phyloP scores from a whole-genome alignment of 768 basidiomycete species.

The Auriculariales sp. region DNA sequence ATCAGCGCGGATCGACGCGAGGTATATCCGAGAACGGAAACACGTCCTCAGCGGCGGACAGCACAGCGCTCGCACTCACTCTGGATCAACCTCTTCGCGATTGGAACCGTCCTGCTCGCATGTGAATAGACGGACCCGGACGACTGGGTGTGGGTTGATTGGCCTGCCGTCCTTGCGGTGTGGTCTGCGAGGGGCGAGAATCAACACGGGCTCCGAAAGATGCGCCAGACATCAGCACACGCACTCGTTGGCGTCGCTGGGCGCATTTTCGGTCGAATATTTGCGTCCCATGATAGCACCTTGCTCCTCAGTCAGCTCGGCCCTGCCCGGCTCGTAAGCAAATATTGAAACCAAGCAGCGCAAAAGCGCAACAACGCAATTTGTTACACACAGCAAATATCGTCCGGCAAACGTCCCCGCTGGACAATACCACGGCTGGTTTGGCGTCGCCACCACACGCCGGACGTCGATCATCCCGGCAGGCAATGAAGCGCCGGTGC shows the following conservation, averaged over 20 bases:
- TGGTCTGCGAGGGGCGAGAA: background rate
- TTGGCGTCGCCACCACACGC: too few relatives aligned
- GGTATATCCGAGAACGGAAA: background rate
- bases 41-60: background rate
- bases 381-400: too few relatives aligned
- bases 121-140: background rate
- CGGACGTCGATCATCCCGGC: too few relatives aligned
- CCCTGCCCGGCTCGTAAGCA: background rate
- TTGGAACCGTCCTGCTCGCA: background rate
- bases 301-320: background rate
- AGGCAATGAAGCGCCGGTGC: too few relatives aligned
- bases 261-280: background rate
- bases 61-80: too few relatives aligned
- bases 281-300: background rate
- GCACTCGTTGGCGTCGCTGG: background rate
- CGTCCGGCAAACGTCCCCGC: too few relatives aligned
- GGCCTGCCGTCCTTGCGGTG: background rate
- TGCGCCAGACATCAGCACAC: background rate
- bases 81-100: background rate
- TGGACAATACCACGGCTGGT: too few relatives aligned
- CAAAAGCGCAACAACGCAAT: too few relatives aligned
- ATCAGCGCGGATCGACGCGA: too few relatives aligned
- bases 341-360: too few relatives aligned
- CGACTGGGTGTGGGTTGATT: background rate
- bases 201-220: background rate